Conservation (phyloP, 805 yeast genomes). For the Millerozyma miso region DNA sequence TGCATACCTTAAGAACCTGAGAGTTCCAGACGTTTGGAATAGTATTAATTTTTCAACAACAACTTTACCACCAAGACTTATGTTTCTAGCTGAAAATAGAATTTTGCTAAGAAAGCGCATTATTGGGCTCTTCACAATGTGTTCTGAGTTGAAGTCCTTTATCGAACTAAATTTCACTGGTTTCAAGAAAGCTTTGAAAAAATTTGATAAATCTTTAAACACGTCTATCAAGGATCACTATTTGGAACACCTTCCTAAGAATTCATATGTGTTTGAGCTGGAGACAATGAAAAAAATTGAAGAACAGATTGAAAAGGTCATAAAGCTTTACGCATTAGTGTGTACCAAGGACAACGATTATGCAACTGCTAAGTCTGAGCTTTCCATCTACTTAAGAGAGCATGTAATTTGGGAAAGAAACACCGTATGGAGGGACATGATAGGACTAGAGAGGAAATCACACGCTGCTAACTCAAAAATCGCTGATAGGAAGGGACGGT, state of each 20-base stretch:
- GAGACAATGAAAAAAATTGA: conserved; percentile 28
- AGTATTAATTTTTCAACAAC: conserved; percentile 16
- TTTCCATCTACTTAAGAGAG: conserved; percentile 53
- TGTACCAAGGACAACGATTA: conserved; percentile 37
- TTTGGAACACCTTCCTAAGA: conserved; percentile 42
- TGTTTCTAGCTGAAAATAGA: conserved; percentile 46
- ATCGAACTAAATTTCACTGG: conserved; percentile 51
- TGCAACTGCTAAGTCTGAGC: conserved; percentile 47
- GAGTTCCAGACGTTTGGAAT: conserved; percentile 30
- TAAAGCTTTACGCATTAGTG: conserved; percentile 35
- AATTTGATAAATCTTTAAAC: conserved; percentile 49
- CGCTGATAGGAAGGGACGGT: conserved; percentile 12
- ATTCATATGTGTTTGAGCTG: conserved; percentile 36
- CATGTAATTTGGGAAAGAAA: conserved; percentile 55
- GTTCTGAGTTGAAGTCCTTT: conserved; percentile 47
- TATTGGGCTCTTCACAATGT: conserved; percentile 40
- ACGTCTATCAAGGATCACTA: conserved; percentile 40
- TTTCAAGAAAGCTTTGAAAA: conserved; percentile 49
- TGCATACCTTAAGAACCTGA: conserved; percentile 34
- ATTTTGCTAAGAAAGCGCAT: conserved; percentile 44
- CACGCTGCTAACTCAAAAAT: conserved; percentile 56
- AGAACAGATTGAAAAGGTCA: conserved; percentile 27
- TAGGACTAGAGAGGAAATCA: conserved; percentile 69
- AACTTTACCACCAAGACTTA: conserved; percentile 29
- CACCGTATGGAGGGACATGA: conserved; percentile 55